Percentiles rank a stretch among this genome's conserved stretches.
Evolutionary conservation across 768 basidiomycete genomes (phyloP).

Genomic region (Brasilioporus rufonigricans): DNA sequence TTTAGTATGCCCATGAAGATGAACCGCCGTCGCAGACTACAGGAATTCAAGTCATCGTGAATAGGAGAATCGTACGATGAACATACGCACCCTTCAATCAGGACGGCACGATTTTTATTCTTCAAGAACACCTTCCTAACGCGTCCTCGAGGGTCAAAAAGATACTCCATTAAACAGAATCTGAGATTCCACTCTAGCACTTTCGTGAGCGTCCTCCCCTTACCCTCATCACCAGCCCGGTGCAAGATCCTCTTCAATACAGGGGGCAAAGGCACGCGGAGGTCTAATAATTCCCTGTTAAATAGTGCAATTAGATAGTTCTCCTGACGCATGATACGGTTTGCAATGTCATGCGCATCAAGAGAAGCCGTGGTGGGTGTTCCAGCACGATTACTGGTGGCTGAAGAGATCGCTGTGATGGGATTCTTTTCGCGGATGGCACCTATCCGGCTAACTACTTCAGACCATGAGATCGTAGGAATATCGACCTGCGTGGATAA

Average conservation of each 20-base stretch:
- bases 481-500: conserved; percentile 82
- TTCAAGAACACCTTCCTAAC: conserved; percentile 92
- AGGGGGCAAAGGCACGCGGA: conserved; percentile 76
- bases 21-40: conserved; percentile 78
- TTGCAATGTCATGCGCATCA: conserved; percentile 97
- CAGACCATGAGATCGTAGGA: conserved; percentile 96
- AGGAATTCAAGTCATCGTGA: conserved; percentile 1
- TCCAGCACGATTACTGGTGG: conserved; percentile 45
- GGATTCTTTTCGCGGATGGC: conserved; percentile 92
- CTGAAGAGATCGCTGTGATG: conserved; percentile 79
- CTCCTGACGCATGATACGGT: conserved; percentile 96
- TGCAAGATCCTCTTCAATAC: conserved; percentile 49
- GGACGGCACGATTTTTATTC: conserved; percentile 68
- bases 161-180: conserved; percentile 92
- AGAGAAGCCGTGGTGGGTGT: conserved; percentile 79
- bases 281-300: conserved; percentile 92
- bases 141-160: conserved; percentile 87
- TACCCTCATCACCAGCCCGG: conserved; percentile 49
- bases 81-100: conserved; percentile 77
- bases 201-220: conserved; percentile 79
- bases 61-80: background rate
- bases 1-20: conserved; percentile 98
- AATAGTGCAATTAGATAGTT: conserved; percentile 98
- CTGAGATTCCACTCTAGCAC: conserved; percentile 97
- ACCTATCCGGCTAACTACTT: conserved; percentile 87